Evolutionary conservation across 2,329 filamentous ascomycete genomes (phyloP), one percentile per base, ranked within the genome.

Genomic region (Neurospora sp.): DNA sequence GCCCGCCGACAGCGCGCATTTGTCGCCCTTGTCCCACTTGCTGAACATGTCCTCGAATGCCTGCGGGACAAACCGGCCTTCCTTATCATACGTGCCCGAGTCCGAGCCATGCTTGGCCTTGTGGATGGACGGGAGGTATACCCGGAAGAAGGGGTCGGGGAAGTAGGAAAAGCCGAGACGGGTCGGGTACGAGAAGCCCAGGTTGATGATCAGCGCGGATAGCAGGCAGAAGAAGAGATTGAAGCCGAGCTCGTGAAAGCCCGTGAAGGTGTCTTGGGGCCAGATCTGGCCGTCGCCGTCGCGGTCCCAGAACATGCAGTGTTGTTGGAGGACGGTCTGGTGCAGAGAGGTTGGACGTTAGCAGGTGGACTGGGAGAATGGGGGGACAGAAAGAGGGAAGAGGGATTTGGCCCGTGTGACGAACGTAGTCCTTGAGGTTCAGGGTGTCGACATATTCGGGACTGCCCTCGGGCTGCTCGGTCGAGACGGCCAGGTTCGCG

Each of bases 31-130:
- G 66, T 78, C 82, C 74, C 83, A 85, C 76, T 85, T 85, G 62
- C 79, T 74, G 70, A 85, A 85, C 62, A 84, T 79, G 72, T 85
- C 83, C 75, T 86, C 83, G 70, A 86, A 85, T 57, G 79, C 80
- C 74, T 85, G 83, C 12, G 83, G 82, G 11, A 81, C 72, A 73
- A 85, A 85, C 1, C 83, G 78, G 3, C 83, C 84, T 73, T 85
- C 83, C 15, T 76, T 80, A 73, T 86, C 83, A 69, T 82, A 85
- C 0, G 80, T 80, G 11, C 80, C 81, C 23, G 77, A 82, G 71
- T 84, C 83, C 67, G 80, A 82, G 5, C 82, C 83, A 71, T 85
- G 83, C 76, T 82, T 83, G 23, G 78, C 81, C 72, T 80, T 82
- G 73, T 83, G 80, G 38, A 83, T 80, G 11, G 75, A 76, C 1